Percentiles rank a stretch among this genome's conserved stretches.
Evolutionary conservation across 2,329 filamentous ascomycete species (phyloP).

Genomic region (Talaromyces sp.): DNA sequence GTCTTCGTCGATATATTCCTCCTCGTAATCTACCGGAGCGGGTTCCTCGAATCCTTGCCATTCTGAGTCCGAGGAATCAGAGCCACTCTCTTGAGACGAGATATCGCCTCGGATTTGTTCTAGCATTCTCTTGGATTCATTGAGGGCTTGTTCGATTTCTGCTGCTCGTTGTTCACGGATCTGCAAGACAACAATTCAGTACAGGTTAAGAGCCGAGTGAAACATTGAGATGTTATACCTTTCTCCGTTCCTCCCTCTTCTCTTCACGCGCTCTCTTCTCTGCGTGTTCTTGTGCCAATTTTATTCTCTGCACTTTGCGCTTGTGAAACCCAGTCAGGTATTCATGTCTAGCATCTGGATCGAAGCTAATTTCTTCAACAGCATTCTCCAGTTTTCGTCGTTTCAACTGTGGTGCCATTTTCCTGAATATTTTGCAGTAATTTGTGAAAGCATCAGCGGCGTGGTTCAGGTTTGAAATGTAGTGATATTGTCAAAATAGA

Average conservation of each 20-base stretch:
- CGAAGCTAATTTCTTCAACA: conserved; percentile 81
- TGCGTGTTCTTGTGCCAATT: conserved; percentile 78
- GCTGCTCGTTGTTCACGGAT: conserved; percentile 75
- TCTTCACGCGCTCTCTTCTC: conserved; percentile 74
- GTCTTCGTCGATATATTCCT: conserved; percentile 95
- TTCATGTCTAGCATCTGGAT: conserved; percentile 72
- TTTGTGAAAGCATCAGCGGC: not conserved
- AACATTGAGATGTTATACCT: conserved; percentile 52
- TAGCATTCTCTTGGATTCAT: conserved; percentile 68
- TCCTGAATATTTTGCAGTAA: not conserved
- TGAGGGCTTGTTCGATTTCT: conserved; percentile 77
- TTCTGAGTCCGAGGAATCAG: conserved; percentile 49
- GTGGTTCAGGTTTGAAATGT: not conserved
- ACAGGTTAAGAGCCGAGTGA: not conserved
- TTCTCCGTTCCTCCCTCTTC: conserved; percentile 66
- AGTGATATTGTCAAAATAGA: not conserved
- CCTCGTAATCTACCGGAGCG: conserved; percentile 69
- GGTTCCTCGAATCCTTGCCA: conserved; percentile 61
- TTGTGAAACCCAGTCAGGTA: conserved; percentile 97
- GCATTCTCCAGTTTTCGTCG: conserved; percentile 59
- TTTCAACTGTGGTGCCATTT: conserved; percentile 59
- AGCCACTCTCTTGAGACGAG: conserved; percentile 29
- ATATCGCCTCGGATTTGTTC: conserved; percentile 51
- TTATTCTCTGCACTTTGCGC: conserved; percentile 79
- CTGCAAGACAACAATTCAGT: conserved; percentile 46